Evolutionary conservation across 1,284 basidiomycete genomes (phyloP).

Genomic region (Schizophyllum amplum): DNA sequence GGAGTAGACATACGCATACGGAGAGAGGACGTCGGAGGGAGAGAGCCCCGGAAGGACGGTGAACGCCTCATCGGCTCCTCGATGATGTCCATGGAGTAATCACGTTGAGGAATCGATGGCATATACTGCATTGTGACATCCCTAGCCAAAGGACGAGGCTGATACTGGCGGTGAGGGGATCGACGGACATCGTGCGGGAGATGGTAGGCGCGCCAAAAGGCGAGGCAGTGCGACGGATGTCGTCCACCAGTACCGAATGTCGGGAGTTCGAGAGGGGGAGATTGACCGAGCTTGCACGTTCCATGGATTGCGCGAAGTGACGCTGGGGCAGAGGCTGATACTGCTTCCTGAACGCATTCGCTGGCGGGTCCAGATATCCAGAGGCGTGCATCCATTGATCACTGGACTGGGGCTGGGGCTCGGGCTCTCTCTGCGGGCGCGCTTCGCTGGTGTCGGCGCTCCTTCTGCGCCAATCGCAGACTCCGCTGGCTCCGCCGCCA

Average conservation of each 20-base stretch:
- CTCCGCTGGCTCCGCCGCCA: constrained; percentile 25
- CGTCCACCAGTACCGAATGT: constrained; percentile 18
- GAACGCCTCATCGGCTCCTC: constrained; percentile 9
- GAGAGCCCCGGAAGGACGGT: constrained; percentile 25
- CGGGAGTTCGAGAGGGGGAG: constrained; percentile 21
- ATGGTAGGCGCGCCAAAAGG: constrained; percentile 17
- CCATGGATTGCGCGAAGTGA: constrained; percentile 21
- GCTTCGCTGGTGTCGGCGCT: constrained; percentile 31
- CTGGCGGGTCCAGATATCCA: constrained; percentile 51
- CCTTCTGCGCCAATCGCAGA: constrained; percentile 21
- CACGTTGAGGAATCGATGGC: constrained; percentile 13
- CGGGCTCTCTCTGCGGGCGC: constrained; percentile 48
- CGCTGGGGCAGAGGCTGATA: neutral
- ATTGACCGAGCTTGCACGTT: constrained; percentile 30
- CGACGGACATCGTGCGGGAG: constrained; percentile 55
- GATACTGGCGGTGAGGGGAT: constrained; percentile 28
- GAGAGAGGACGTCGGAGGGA: constrained; percentile 41
- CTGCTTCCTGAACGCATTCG: constrained; percentile 26
- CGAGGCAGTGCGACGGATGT: constrained; percentile 32
- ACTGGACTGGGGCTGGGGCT: constrained; percentile 24
- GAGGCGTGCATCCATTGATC: constrained; percentile 15
- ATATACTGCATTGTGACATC: constrained; percentile 29
- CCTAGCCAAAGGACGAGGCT: constrained; percentile 26
- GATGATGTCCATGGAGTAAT: constrained; percentile 23
- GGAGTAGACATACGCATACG: constrained; percentile 66